phyloP scores from a whole-genome alignment of 768 basidiomycete species.

The Lactarius trivialis region DNA sequence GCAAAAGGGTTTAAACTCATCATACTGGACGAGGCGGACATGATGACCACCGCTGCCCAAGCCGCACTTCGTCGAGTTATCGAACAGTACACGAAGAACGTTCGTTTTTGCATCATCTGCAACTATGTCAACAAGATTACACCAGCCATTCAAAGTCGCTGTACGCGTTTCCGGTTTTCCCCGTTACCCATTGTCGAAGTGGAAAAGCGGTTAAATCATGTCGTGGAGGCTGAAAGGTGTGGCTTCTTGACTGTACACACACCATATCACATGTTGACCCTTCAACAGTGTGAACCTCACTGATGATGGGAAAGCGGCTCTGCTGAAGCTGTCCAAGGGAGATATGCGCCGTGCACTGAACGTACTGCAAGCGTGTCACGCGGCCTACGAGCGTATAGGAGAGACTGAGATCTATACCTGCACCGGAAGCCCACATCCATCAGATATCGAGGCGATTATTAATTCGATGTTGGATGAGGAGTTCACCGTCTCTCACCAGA shows the following conservation, averaged over 20 bases:
- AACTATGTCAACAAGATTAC: slow-evolving; percentile 99
- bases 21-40: slow-evolving; percentile 98
- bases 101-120: slow-evolving; percentile 99
- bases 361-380: slow-evolving; percentile 95
- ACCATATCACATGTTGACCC: slow-evolving; percentile 1
- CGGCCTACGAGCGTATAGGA: slow-evolving; percentile 84
- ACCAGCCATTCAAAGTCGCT: slow-evolving; percentile 97
- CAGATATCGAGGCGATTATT: slow-evolving; percentile 89
- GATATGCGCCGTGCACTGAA: slow-evolving; percentile 98
- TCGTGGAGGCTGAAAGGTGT: slow-evolving; percentile 82
- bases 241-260: slow-evolving; percentile 24
- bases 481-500: slow-evolving; percentile 84
- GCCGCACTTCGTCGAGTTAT: slow-evolving; percentile 95
- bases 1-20: slow-evolving; percentile 96
- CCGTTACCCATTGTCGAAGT: slow-evolving; percentile 83
- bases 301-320: slow-evolving; percentile 77
- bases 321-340: slow-evolving; percentile 91
- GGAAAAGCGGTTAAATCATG: slow-evolving; percentile 68
- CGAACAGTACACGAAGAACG: slow-evolving; percentile 97
- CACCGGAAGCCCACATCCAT: slow-evolving; percentile 93
- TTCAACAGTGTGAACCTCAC: slow-evolving; percentile 71
- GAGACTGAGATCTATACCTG: slow-evolving; percentile 94
- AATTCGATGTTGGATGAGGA: slow-evolving; percentile 95
- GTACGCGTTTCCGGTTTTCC: slow-evolving; percentile 95
- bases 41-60: slow-evolving; percentile 99